These are phyloP conservation scores for Xenoacremonium recifei DNA, from an alignment of 2,329 filamentous ascomycete species.

Conservation along the genomic window DNA sequence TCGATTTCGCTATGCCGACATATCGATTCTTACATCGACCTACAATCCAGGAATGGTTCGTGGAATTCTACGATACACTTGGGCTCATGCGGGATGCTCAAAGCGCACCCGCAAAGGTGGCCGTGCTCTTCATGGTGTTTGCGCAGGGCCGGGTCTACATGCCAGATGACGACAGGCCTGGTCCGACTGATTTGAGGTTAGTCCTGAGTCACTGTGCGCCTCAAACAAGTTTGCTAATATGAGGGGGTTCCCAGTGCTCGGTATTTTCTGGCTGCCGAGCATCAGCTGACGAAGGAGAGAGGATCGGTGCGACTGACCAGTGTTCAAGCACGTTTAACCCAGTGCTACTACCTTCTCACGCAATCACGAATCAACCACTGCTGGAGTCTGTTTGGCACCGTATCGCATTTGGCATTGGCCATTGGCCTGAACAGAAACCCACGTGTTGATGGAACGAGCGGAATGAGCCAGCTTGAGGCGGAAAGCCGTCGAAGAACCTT, in stretches of 20 bases:
- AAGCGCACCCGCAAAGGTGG: conserved; percentile 26
- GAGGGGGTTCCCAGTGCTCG: conserved; percentile 8
- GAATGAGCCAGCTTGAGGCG: conserved; percentile 31
- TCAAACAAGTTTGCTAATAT: neutral
- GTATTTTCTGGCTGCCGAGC: conserved; percentile 33
- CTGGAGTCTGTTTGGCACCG: conserved; percentile 46
- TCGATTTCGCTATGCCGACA: conserved; percentile 53
- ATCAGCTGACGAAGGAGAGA: conserved; percentile 37
- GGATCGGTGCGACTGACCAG: conserved; percentile 38
- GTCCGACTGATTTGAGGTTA: conserved; percentile 21
- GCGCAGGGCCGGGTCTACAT: conserved; percentile 45
- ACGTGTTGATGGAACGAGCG: conserved; percentile 16
- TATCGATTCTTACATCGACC: conserved; percentile 52
- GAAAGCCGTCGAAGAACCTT: conserved; percentile 49
- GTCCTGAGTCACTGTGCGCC: neutral
- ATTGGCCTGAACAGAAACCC: conserved; percentile 38
- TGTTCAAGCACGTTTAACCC: conserved; percentile 39
- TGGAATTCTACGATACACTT: conserved; percentile 32
- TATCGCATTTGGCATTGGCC: conserved; percentile 37
- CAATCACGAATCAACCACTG: conserved; percentile 47
- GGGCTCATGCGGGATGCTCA: conserved; percentile 14
- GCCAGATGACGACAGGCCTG: conserved; percentile 23
- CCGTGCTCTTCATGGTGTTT: conserved; percentile 48
- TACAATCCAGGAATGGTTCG: conserved; percentile 43
- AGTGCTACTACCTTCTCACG: conserved; percentile 43